Evolutionary conservation across 2,329 filamentous ascomycete genomes (phyloP).

Genomic region (Phyllosticta paracitricarpa): DNA sequence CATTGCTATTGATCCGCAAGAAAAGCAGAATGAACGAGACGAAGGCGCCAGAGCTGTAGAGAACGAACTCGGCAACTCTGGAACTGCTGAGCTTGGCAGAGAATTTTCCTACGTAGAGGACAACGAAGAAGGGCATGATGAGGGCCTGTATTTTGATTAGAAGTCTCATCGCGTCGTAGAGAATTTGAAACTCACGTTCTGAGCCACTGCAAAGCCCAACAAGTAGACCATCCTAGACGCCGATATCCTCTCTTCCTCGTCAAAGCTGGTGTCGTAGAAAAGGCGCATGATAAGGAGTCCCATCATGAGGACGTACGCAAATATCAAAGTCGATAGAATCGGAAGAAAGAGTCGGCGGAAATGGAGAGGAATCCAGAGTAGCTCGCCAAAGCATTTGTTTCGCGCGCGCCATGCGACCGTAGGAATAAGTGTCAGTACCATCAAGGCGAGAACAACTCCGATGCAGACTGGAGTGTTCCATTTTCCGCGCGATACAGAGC

Average conservation of each 20-base stretch:
- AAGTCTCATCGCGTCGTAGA: background rate
- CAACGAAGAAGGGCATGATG: constrained; percentile 53
- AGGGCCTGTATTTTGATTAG: constrained; percentile 37
- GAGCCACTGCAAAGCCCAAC: constrained; percentile 44
- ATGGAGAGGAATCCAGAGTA: constrained; percentile 56
- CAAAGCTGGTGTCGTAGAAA: constrained; percentile 44
- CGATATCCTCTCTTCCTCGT: constrained; percentile 49
- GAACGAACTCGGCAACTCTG: constrained; percentile 55
- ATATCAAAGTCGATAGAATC: constrained; percentile 42
- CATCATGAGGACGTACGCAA: constrained; percentile 42
- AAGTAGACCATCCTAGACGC: constrained; percentile 64
- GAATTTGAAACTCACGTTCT: constrained; percentile 43
- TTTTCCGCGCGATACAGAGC: constrained; percentile 44
- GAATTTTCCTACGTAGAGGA: constrained; percentile 38
- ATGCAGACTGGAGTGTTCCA: constrained; percentile 53
- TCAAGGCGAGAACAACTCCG: constrained; percentile 39
- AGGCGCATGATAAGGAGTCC: constrained; percentile 49
- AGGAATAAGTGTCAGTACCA: constrained; percentile 49
- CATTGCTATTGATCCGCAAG: constrained; percentile 52
- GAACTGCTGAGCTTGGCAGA: constrained; percentile 41
- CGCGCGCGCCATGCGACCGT: constrained; percentile 46
- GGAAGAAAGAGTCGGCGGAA: constrained; percentile 48
- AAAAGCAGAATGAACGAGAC: constrained; percentile 58
- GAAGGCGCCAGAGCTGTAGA: constrained; percentile 56
- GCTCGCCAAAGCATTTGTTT: constrained; percentile 55